A percentile compares a stretch with the other conserved stretches of the same genome.
phyloP scores from a whole-genome alignment of 2,329 filamentous ascomycete species.

The Septoria linicola region DNA sequence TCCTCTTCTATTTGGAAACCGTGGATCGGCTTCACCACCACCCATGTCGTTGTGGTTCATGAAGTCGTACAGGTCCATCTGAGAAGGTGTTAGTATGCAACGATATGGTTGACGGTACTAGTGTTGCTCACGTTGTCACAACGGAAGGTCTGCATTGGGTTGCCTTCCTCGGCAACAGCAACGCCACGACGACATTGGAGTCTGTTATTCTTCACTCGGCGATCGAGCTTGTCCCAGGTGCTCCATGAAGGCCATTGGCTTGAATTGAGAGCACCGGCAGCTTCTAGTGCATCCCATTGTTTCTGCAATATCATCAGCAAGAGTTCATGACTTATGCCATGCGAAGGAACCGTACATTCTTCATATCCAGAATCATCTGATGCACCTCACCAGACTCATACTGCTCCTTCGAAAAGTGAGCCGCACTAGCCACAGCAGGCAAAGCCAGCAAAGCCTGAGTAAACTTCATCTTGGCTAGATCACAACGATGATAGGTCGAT shows the following conservation, averaged over 20 bases:
- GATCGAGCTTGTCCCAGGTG: slow-evolving; percentile 39
- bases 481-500: neutral
- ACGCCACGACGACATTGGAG: slow-evolving; percentile 41
- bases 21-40: slow-evolving; percentile 30
- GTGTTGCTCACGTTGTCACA: slow-evolving; percentile 39
- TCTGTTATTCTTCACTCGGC: slow-evolving; percentile 26
- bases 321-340: neutral
- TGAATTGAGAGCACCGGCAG: slow-evolving; percentile 23
- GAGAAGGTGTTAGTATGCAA: neutral
- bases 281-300: slow-evolving; percentile 30
- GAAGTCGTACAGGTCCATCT: slow-evolving; percentile 43
- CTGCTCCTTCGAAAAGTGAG: slow-evolving; percentile 33
- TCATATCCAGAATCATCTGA: slow-evolving; percentile 38
- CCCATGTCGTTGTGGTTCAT: slow-evolving; percentile 43
- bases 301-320: slow-evolving; percentile 7
- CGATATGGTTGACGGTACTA: neutral
- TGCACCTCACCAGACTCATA: slow-evolving; percentile 45
- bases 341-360: slow-evolving; percentile 25
- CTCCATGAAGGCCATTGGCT: slow-evolving; percentile 35
- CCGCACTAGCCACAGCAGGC: slow-evolving; percentile 16
- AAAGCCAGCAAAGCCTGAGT: slow-evolving; percentile 18
- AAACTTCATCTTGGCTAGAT: slow-evolving; percentile 22
- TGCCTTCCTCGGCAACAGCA: slow-evolving; percentile 39
- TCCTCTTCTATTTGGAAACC: slow-evolving; percentile 38
- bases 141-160: slow-evolving; percentile 39